Evolutionary conservation across 306 rosid species (phyloP), one percentile per base, ranked within the genome.

Genomic region (Begonia fuchsioides): DNA sequence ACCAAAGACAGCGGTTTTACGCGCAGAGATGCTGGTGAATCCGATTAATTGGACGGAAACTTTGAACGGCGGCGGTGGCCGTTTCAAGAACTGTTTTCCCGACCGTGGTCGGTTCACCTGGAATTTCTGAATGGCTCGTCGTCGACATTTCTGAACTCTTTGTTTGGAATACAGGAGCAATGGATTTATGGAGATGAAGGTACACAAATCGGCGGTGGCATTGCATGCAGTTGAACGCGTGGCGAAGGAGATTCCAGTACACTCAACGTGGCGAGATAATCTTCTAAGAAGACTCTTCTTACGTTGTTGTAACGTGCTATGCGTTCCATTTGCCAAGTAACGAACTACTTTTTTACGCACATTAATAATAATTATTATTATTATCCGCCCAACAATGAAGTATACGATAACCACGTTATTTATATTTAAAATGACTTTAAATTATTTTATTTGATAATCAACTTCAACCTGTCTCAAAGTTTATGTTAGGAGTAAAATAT

Each of bases 1-100:
- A 41, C 1, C 45, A 41, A 41, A 41, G n/a, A 41, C 10, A 41
- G 13, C 3, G 9, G 14, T 41, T 12, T 12, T 52, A 82, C 93
- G 96, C 94, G 83, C 94, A 88, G 56, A 83, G 79, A 58, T 88
- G 93, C 49, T 88, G 96, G 69, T 88, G 94, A 70, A 88, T 83
- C 48, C 72, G 66, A 60, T 70, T 80, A 72, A 80, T 7, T 12
- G 94, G 93, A 52, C 53, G 67, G 15, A 87, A 77, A 55, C 48
- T 39, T 69, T 87, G 96, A 52, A 83, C 63, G 41, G 78, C 72
- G 52, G 83, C 59, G 9, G 83, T 70, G 11, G 74, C 82, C 0
- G 72, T 78, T 44, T 83, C 93, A 5, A 84, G 60, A 20, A 83
- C 50, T 38, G 73, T 68, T 1, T 68, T 74, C 53, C 54, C 56